Evolutionary conservation across 352 stramenopile genomes (phyloP).

Genomic region (Phytophthora uliginosa): DNA sequence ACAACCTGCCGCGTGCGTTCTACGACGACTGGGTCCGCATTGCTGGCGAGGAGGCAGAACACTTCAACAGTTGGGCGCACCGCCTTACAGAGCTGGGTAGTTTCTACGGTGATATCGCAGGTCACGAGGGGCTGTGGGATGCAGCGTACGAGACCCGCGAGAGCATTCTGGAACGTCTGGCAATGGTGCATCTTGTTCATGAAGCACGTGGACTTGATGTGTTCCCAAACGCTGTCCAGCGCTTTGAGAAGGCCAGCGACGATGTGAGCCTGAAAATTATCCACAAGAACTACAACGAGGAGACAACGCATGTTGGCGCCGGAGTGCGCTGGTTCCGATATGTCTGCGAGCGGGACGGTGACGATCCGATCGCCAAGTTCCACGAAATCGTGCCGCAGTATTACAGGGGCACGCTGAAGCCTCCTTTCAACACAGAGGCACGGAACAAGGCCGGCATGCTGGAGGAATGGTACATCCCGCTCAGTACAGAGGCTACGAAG

Average conservation of each 20-base stretch:
- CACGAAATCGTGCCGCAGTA: constrained; percentile 59
- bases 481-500: constrained; percentile 30
- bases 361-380: constrained; percentile 51
- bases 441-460: constrained; percentile 54
- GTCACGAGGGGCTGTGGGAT: constrained; percentile 65
- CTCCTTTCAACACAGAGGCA: constrained; percentile 67
- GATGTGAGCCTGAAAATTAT: constrained; percentile 51
- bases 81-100: constrained; percentile 56
- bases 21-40: constrained; percentile 74
- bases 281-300: constrained; percentile 61
- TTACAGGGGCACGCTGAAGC: constrained; percentile 62
- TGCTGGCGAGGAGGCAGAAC: constrained; percentile 58
- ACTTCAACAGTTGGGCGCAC: constrained; percentile 61
- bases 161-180: constrained; percentile 50
- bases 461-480: constrained; percentile 59
- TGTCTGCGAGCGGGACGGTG: constrained; percentile 42
- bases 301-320: constrained; percentile 58
- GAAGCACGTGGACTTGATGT: constrained; percentile 71
- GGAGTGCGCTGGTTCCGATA: constrained; percentile 58
- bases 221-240: constrained; percentile 52
- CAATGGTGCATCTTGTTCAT: constrained; percentile 67
- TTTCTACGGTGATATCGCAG: constrained; percentile 61
- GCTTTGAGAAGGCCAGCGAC: constrained; percentile 61
- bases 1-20: constrained; percentile 56
- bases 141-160: constrained; percentile 54